phyloP scores from a whole-genome alignment of 2,329 filamentous ascomycete genomes.

The Aspergillus hortae region DNA sequence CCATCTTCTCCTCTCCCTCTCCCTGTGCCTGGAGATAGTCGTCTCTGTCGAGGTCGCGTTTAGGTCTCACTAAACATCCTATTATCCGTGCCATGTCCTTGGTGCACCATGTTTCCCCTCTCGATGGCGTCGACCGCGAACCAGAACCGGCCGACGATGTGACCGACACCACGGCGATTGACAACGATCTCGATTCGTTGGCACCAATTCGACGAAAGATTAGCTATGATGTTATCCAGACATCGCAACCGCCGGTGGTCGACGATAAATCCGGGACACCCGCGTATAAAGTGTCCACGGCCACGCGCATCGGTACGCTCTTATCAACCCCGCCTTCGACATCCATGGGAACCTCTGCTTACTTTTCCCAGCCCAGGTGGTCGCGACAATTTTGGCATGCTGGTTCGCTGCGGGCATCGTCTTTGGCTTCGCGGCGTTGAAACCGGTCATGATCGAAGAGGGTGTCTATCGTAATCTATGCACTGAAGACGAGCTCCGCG shows the following conservation, averaged over 20 bases:
- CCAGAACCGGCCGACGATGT: constrained; percentile 19
- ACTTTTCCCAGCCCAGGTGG: constrained; percentile 53
- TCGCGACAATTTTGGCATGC: constrained; percentile 66
- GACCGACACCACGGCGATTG: constrained; percentile 6
- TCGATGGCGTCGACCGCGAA: constrained; percentile 49
- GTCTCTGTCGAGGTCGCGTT: background rate
- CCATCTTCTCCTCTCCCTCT: background rate
- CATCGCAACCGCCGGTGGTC: constrained; percentile 26
- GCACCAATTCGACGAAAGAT: constrained; percentile 22
- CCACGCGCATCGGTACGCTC: background rate
- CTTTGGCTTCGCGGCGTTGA: constrained; percentile 81
- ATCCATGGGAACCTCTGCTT: background rate
- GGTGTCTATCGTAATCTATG: constrained; percentile 68
- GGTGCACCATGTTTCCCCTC: constrained; percentile 49
- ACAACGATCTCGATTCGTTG: constrained; percentile 2
- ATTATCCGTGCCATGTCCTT: constrained; percentile 43
- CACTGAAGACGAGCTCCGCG: constrained; percentile 47
- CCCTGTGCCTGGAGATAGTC: background rate
- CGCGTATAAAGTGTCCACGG: constrained; percentile 46
- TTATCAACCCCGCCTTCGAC: constrained; percentile 47
- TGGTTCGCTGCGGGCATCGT: constrained; percentile 74
- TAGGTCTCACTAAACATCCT: background rate
- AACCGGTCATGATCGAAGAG: constrained; percentile 72
- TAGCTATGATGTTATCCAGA: constrained; percentile 44
- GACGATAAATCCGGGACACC: constrained; percentile 45